These are phyloP conservation scores for Colletotrichum graminicola DNA, from an alignment of 2,329 filamentous ascomycete species.

Conservation along the genomic window DNA sequence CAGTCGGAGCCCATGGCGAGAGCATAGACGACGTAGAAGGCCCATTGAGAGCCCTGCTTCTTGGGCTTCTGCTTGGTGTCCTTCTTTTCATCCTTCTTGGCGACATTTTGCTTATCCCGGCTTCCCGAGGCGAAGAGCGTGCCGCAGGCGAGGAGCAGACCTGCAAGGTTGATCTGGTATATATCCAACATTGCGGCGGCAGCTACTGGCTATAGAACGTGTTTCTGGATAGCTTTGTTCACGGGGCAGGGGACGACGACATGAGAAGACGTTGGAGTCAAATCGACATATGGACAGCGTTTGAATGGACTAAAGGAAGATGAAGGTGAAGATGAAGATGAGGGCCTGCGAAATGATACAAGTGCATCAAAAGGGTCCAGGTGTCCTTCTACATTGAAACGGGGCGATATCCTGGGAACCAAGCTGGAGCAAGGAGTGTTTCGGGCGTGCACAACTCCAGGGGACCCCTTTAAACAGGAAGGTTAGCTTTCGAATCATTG, in stretches of 20 bases:
- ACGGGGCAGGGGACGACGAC: neutral
- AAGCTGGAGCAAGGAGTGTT: constrained; percentile 40
- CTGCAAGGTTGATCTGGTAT: constrained; percentile 52
- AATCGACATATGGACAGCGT: neutral
- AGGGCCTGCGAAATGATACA: neutral
- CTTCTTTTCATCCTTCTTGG: constrained; percentile 16
- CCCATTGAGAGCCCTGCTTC: constrained; percentile 44
- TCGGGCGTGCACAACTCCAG: constrained; percentile 26
- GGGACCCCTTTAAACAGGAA: constrained; percentile 9
- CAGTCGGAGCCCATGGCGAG: constrained; percentile 65
- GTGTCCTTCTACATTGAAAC: constrained; percentile 35
- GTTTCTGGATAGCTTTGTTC: neutral
- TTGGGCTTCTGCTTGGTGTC: constrained; percentile 4
- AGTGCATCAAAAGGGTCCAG: constrained; percentile 17
- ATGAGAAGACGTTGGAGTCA: neutral
- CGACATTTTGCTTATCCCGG: neutral
- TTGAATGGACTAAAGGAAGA: neutral
- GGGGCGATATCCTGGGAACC: constrained; percentile 27
- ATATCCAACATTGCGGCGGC: constrained; percentile 46
- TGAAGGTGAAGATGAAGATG: neutral
- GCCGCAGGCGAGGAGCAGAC: constrained; percentile 50
- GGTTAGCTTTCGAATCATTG: constrained; percentile 4
- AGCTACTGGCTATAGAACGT: neutral
- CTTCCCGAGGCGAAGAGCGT: constrained; percentile 43
- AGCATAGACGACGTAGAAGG: constrained; percentile 59